Base-by-base conservation (phyloP, 768 basidiomycete genomes). In the Tricholoma furcatifolium region DNA sequence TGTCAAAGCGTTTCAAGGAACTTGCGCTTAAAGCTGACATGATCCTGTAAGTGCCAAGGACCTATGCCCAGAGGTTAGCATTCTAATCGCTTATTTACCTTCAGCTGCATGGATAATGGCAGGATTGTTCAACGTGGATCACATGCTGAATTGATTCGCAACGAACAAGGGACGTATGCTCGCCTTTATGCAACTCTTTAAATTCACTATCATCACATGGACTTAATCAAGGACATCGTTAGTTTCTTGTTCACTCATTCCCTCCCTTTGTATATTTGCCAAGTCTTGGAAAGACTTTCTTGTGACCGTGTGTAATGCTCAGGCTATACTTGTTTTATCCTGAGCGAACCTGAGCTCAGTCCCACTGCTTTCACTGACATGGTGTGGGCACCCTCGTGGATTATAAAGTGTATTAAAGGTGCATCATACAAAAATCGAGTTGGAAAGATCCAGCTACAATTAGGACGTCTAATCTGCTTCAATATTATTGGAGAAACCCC, bases 81-180 rank as follows among this genome's bases (percentile, higher is more conserved):
- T 11, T 15, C 15, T 14, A 5, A 17, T 3, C 9, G 23, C 17
- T 45, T 6, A 4, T 51, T 17, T 44, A 12, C 27, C 21, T n/a
- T 35, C 38, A 53, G 51, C 8, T 53, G 51, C 32, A 53, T 53
- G 51, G 39, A 27, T 21, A 53, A 53, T 31, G 45, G 51, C 15
- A 47, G 39, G 39, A 53, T 53, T 40, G 44, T 38, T 21, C 50
- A 51, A 21, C 12, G 20, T 20, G 50, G 50, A 4, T 43, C 32
- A 8, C 50, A 51, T 41, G 32, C 30, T 7, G 17, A 51, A 44
- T 36, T 51, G 35, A 34, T 51, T 15, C 31, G 24, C 23, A 14
- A 45, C 6, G 32, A 20, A 17, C 14, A 44, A 5, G 43, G 51
- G 5, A 24, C 34, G 27, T 51, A 51, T 45, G 51, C 51, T 20